phyloP scores from a whole-genome alignment of 208 protist genomes.

The Sergeia podlipaevii region DNA sequence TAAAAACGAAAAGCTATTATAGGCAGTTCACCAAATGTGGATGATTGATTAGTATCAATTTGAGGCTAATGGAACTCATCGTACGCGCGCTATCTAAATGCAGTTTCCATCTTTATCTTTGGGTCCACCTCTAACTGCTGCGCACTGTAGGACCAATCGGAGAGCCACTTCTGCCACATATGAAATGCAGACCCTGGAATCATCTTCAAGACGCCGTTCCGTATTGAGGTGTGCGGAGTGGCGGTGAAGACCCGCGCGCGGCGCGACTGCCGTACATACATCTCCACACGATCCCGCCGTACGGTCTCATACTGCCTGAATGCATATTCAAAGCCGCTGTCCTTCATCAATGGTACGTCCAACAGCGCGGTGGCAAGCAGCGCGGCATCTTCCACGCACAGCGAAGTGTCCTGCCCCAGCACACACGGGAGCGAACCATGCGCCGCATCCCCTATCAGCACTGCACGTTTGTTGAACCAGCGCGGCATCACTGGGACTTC shows the following conservation, averaged over 20 bases:
- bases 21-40: too few relatives aligned
- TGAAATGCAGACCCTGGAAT: conserved; percentile 38
- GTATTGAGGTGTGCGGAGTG: conserved; percentile 30
- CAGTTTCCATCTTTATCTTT: conserved; percentile 80
- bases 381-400: conserved; percentile 88
- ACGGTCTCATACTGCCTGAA: conserved; percentile 83
- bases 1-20: too few relatives aligned
- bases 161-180: conserved; percentile 72
- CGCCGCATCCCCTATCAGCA: conserved; percentile 83
- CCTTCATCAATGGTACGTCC: conserved; percentile 72
- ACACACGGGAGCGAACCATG: conserved; percentile 85
- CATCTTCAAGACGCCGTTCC: conserved; percentile 45
- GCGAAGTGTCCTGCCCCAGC: conserved; percentile 75
- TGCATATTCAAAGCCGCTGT: conserved; percentile 83
- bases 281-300: conserved; percentile 77
- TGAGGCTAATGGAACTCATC: too few relatives aligned
- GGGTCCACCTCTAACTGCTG: conserved; percentile 82
- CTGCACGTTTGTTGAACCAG: conserved; percentile 86
- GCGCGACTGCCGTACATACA: conserved; percentile 85
- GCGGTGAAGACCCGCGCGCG: conserved; percentile 61
- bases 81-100: conserved; percentile 72
- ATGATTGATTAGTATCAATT: too few relatives aligned
- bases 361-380: conserved; percentile 73
- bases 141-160: conserved; percentile 79
- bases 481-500: conserved; percentile 88